phyloP scores from a whole-genome alignment of 139 green algal genomes.

The Pseudopediastrum boryanum region DNA sequence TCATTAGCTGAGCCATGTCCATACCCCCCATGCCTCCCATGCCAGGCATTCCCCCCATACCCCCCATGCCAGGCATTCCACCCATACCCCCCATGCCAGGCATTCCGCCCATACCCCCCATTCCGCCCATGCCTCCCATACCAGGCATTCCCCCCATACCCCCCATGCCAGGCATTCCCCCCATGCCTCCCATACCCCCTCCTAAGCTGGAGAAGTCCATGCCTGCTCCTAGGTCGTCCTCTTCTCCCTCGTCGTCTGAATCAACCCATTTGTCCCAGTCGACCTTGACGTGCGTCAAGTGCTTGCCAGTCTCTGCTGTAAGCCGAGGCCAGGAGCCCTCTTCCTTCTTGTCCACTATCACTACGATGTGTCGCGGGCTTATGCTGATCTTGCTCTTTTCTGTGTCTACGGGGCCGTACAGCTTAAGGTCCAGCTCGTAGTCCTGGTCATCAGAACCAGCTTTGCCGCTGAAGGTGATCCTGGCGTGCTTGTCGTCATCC shows the following conservation, averaged over 20 bases:
- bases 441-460: slow-evolving; percentile 48
- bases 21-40: slow-evolving; percentile 35
- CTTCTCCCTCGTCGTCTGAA: slow-evolving; percentile 71
- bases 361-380: slow-evolving; percentile 56
- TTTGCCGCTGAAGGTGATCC: slow-evolving; percentile 55
- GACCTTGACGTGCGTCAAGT: slow-evolving; percentile 50
- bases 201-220: slow-evolving; percentile 10
- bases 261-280: slow-evolving; percentile 76
- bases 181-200: slow-evolving; percentile 21
- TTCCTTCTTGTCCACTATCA: slow-evolving; percentile 67
- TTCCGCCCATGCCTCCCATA: slow-evolving; percentile 1
- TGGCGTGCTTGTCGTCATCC: slow-evolving; percentile 48
- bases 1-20: not conserved
- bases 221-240: slow-evolving; percentile 52
- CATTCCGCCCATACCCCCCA: not conserved
- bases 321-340: slow-evolving; percentile 65
- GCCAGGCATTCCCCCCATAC: slow-evolving; percentile 44
- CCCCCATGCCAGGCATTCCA: slow-evolving; percentile 27
- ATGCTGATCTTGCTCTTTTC: slow-evolving; percentile 66
- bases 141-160: slow-evolving; percentile 22
- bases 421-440: slow-evolving; percentile 64
- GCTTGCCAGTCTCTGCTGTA: slow-evolving; percentile 52
- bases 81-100: slow-evolving; percentile 29
- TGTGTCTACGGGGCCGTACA: slow-evolving; percentile 61
- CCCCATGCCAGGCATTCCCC: slow-evolving; percentile 38